Conservation (phyloP, 257 asterid genomes). For the Handroanthus guayacan region DNA sequence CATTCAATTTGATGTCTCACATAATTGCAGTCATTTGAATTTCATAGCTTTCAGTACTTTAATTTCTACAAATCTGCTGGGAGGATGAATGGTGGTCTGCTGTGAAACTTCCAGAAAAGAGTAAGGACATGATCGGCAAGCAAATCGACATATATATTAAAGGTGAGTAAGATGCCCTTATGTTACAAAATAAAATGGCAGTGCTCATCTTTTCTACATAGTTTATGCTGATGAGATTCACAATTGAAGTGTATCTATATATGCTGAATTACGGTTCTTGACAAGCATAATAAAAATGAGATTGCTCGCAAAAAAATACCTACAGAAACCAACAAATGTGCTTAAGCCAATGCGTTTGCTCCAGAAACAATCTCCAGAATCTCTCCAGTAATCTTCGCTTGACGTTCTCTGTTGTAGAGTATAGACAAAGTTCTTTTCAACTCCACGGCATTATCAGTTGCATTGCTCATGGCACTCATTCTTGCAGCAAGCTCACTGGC, state of each 20-base stretch:
- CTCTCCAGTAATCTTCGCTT: slow-evolving; percentile 94
- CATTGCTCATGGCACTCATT: slow-evolving; percentile 95
- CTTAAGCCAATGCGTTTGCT: slow-evolving; percentile 63
- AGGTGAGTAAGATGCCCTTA: slow-evolving; percentile 42
- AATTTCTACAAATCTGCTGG: background rate
- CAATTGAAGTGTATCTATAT: slow-evolving; percentile 40
- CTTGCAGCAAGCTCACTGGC: slow-evolving; percentile 94
- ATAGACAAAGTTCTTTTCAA: slow-evolving; percentile 66
- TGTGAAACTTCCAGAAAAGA: background rate
- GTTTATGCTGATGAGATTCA: slow-evolving; percentile 50
- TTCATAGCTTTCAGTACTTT: background rate
- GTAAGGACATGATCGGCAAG: background rate
- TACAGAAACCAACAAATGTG: slow-evolving; percentile 18
- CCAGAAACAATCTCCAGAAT: slow-evolving; percentile 96
- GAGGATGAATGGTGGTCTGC: background rate
- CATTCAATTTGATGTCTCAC: background rate
- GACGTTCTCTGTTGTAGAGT: slow-evolving; percentile 80
- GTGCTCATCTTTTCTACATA: slow-evolving; percentile 47
- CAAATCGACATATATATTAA: slow-evolving; percentile 39
- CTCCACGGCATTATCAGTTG: slow-evolving; percentile 76
- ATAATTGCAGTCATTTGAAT: background rate
- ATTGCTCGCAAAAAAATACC: slow-evolving; percentile 41
- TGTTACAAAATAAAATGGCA: slow-evolving; percentile 47
- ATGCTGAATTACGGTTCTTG: slow-evolving; percentile 42
- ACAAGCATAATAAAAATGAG: slow-evolving; percentile 27